A percentile compares a stretch with the other conserved stretches of the same genome.
Conservation (phyloP, 345 rosid genomes). For the Firmiana major region DNA sequence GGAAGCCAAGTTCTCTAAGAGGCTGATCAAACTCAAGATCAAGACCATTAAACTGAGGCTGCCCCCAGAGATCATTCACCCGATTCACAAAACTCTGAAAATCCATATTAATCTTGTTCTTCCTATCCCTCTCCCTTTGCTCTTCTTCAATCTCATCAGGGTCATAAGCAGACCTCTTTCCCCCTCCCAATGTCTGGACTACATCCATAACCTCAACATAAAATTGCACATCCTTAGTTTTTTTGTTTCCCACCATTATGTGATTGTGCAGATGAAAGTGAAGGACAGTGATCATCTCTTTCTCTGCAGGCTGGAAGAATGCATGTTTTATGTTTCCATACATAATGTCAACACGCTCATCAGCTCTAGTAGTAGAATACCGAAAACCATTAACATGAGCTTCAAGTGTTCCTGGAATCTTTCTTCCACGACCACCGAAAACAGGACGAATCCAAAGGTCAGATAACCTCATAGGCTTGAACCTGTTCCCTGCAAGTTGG, state of each 20-base stretch:
- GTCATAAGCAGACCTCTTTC: conserved; percentile 86
- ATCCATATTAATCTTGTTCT: conserved; percentile 82
- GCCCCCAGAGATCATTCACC: conserved; percentile 84
- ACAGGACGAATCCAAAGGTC: conserved; percentile 89
- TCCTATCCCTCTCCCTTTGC: conserved; percentile 77
- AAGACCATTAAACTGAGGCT: conserved; percentile 64
- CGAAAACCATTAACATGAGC: conserved; percentile 85
- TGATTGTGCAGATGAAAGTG: conserved; percentile 93
- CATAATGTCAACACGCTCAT: conserved; percentile 84
- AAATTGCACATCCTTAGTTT: conserved; percentile 93
- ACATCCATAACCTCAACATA: conserved; percentile 91
- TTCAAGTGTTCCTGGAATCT: conserved; percentile 81
- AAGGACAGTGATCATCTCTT: conserved; percentile 80
- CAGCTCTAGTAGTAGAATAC: conserved; percentile 68
- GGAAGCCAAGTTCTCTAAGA: conserved; percentile 86
- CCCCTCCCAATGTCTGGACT: conserved; percentile 85
- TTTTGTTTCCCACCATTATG: conserved; percentile 92
- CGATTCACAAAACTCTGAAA: conserved; percentile 76
- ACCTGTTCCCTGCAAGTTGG: conserved; percentile 71
- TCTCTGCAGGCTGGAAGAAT: conserved; percentile 92
- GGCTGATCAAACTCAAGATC: conserved; percentile 99
- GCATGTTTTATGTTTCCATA: conserved; percentile 84
- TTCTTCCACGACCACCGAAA: conserved; percentile 89
- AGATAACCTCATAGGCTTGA: conserved; percentile 72
- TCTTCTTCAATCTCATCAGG: conserved; percentile 95